Percentiles rank a stretch among this genome's conserved stretches.
These are phyloP conservation scores for Jackrogersella multiformis DNA, from an alignment of 495 filamentous ascomycete species.

Conservation along the genomic window DNA sequence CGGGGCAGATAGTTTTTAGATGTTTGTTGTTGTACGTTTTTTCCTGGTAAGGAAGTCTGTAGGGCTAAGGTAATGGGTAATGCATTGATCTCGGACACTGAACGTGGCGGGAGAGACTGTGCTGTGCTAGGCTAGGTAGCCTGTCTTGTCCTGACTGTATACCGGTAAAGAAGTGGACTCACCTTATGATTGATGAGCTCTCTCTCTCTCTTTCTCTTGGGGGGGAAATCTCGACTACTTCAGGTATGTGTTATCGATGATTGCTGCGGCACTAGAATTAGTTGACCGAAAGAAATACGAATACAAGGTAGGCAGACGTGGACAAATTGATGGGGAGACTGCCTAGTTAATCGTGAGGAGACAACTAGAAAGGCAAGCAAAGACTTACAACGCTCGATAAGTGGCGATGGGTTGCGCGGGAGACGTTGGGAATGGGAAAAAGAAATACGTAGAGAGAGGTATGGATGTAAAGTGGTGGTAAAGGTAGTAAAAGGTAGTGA, in stretches of 20 bases:
- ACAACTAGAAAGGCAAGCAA: constrained; percentile 9
- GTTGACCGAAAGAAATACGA: constrained; percentile 13
- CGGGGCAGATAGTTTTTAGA: constrained; percentile 20
- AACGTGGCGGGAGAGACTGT: constrained; percentile 13
- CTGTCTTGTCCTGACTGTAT: constrained; percentile 11
- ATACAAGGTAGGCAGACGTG: background rate
- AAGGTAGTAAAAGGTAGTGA: constrained; percentile 12
- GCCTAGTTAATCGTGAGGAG: background rate
- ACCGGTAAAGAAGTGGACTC: constrained; percentile 40
- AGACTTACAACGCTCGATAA: constrained; percentile 31
- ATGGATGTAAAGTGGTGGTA: constrained; percentile 11
- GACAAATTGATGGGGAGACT: constrained; percentile 22
- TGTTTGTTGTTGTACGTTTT: constrained; percentile 22
- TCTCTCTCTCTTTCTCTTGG: background rate
- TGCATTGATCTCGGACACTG: constrained; percentile 21
- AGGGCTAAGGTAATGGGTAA: constrained; percentile 4
- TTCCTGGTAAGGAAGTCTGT: constrained; percentile 15
- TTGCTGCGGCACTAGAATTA: constrained; percentile 23
- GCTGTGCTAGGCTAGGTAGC: constrained; percentile 5
- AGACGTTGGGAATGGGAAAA: constrained; percentile 32
- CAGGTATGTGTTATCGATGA: constrained; percentile 28
- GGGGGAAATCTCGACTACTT: constrained; percentile 27
- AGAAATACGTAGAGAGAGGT: constrained; percentile 40
- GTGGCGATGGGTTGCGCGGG: constrained; percentile 29
- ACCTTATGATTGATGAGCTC: constrained; percentile 40